Evolutionary conservation across 1,139 yeast genomes (phyloP).

Genomic region (Yamadazyma epiphylla): DNA sequence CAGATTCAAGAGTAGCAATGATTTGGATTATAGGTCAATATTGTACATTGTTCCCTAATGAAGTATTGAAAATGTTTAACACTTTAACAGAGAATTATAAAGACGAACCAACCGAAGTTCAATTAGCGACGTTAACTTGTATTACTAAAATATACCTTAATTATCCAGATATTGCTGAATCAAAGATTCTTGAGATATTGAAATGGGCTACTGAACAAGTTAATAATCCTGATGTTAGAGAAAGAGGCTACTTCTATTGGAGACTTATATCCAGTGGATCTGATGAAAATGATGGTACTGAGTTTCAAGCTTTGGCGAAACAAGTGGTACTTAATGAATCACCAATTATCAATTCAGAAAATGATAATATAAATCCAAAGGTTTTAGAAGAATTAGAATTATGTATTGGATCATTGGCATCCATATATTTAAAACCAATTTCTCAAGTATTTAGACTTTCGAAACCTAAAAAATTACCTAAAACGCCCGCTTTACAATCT

Average conservation of each 20-base stretch:
- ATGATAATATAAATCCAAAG: conserved; percentile 66
- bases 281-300: too few relatives aligned
- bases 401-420: conserved; percentile 77
- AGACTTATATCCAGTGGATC: conserved; percentile 54
- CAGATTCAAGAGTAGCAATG: conserved; percentile 75
- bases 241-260: conserved; percentile 86
- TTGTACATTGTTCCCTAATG: conserved; percentile 45
- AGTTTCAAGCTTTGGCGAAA: conserved; percentile 43
- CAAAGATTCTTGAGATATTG: conserved; percentile 54
- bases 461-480: conserved; percentile 48
- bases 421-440: conserved; percentile 81
- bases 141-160: conserved; percentile 64
- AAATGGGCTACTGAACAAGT: conserved; percentile 73
- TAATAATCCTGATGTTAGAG: conserved; percentile 79
- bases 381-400: conserved; percentile 79
- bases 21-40: conserved; percentile 85
- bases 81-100: conserved; percentile 45
- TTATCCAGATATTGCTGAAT: conserved; percentile 54
- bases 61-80: conserved; percentile 28
- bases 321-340: conserved; percentile 55
- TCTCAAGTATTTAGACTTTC: conserved; percentile 72
- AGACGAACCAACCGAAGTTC: conserved; percentile 71
- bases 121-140: conserved; percentile 70
- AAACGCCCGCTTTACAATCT: conserved; percentile 60
- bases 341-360: conserved; percentile 65